Evolutionary conservation across 139 green algal species (phyloP), one percentile per base, ranked within the genome.

Genomic region (Chlamydomonas schloesseri): DNA sequence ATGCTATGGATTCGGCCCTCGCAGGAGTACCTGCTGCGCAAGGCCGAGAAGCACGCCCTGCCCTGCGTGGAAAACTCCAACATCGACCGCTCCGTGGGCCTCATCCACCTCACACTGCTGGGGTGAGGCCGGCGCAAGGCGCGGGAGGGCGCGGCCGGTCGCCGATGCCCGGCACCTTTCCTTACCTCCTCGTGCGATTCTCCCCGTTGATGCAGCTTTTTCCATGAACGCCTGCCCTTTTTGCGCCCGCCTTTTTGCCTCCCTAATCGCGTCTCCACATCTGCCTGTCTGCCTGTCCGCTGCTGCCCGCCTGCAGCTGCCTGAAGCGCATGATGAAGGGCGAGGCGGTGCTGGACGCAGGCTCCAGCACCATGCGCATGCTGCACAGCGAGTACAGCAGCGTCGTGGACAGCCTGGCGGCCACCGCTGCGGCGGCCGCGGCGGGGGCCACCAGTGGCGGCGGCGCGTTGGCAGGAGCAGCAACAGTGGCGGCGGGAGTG

Each of bases 21-120:
- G 23, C 91, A 95, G 91, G 93, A 97, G 62, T 95, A 95, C 88
- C 82, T 98, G 80, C 81, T 93, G 17, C 75, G 82, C n/a, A 93
- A 92, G 58, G 97, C 97, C 4, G 95, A 98, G 67, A 94, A 93
- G 83, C 91, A 96, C 78, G 46, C 79, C 50, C 90, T 99, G 21
- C 97, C 97, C 0, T 92, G 93, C 71, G 96, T 99, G 31, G 94
- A 99, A 90, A 99, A 99, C 93, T 96, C 95, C 42, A 98, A 98
- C 87, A 94, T 99, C 34, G 97, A 99, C 83, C 87, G 94, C 31
- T 96, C 91, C 53, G 93, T 99, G 28, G 97, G 92, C 26, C 89
- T 93, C 78, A 98, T 99, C n/a, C 96, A 99, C 87, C 91, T 94
- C 18, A 97, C 95, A 17, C 81, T 98, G 42, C 92, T 98, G 29